phyloP scores from a whole-genome alignment of 441 rosid genomes.

The Kokia cookei region DNA sequence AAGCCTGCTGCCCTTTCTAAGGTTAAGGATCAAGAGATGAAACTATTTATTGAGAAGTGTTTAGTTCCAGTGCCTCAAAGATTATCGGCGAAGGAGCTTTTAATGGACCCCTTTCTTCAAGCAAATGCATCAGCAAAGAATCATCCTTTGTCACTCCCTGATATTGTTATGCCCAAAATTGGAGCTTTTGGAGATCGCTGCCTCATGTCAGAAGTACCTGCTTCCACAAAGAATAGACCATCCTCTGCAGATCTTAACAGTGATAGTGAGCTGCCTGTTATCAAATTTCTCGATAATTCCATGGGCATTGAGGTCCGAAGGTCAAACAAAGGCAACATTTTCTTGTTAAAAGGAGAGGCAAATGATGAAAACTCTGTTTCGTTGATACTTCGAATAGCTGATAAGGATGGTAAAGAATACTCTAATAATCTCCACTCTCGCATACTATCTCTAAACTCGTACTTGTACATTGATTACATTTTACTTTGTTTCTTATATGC shows the following conservation, averaged over 20 bases:
- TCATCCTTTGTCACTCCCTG: constrained; percentile 49
- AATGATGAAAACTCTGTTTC: constrained; percentile 61
- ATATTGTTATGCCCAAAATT: constrained; percentile 54
- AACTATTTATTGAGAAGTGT: constrained; percentile 57
- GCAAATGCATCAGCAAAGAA: constrained; percentile 40
- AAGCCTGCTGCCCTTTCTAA: constrained; percentile 61
- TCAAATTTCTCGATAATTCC: constrained; percentile 32
- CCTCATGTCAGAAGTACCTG: constrained; percentile 66
- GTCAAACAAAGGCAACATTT: constrained; percentile 47
- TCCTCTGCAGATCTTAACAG: constrained; percentile 38
- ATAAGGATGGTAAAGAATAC: constrained; percentile 38
- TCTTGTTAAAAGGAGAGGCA: constrained; percentile 56
- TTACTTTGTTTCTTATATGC: constrained; percentile 5
- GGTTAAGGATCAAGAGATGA: constrained; percentile 50
- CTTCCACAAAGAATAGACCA: constrained; percentile 28
- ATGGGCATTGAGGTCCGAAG: constrained; percentile 42
- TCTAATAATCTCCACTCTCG: not conserved
- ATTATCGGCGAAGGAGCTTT: constrained; percentile 54
- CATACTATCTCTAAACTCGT: not conserved
- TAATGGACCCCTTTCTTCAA: constrained; percentile 53
- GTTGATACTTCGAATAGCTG: constrained; percentile 54
- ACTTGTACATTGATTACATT: not conserved
- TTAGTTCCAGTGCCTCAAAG: constrained; percentile 60
- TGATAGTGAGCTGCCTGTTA: constrained; percentile 46
- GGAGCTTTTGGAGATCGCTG: constrained; percentile 71